Evolutionary conservation across 1,139 yeast genomes (phyloP).

Genomic region (Entelexis sorbosivorans): DNA sequence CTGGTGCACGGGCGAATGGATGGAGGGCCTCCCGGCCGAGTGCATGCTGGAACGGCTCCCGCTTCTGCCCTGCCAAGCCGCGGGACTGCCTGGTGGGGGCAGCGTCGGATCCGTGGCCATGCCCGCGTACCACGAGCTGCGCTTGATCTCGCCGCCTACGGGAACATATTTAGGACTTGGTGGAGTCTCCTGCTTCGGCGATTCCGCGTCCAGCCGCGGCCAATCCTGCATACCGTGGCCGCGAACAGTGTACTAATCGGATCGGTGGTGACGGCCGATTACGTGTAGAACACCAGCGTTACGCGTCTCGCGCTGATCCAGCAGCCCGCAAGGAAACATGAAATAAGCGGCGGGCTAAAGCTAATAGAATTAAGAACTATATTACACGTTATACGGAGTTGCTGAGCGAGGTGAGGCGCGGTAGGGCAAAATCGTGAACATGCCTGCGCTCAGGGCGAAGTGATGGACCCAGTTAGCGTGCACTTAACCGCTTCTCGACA

Average conservation of each 20-base stretch:
- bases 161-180: background rate
- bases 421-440: too few species aligned
- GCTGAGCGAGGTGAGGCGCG: too few species aligned
- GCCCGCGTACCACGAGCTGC: constrained; percentile 22
- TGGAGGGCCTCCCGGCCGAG: background rate
- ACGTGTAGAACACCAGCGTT: background rate
- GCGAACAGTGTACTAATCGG: background rate
- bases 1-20: background rate
- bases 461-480: too few species aligned
- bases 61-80: constrained; percentile 18
- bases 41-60: background rate
- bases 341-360: too few species aligned
- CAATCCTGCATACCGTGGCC: background rate
- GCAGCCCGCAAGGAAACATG: too few species aligned
- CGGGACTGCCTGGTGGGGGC: constrained; percentile 21
- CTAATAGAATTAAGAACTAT: too few species aligned
- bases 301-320: background rate
- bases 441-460: too few species aligned
- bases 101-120: constrained; percentile 16
- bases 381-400: too few species aligned
- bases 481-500: too few species aligned
- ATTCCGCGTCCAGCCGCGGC: constrained; percentile 2
- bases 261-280: background rate
- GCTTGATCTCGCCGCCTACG: constrained; percentile 13
- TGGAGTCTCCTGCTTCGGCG: background rate